These are phyloP conservation scores for Penicillium atrosanguineum DNA, from an alignment of 495 filamentous ascomycete species.

Conservation along the genomic window DNA sequence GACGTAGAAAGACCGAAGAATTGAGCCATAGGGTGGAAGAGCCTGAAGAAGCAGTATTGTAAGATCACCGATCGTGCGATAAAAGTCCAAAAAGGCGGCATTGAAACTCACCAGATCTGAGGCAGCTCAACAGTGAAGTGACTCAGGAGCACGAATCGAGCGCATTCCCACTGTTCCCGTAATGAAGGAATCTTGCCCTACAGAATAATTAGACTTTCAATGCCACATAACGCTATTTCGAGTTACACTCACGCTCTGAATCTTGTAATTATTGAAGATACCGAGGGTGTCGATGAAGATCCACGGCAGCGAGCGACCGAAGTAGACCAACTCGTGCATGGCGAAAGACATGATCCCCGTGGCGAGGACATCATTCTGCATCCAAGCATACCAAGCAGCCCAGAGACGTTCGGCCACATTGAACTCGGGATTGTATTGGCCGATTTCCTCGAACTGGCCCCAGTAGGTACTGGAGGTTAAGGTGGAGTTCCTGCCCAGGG, in stretches of 20 bases:
- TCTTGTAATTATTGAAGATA: conserved; percentile 87
- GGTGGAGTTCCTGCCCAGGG: conserved; percentile 53
- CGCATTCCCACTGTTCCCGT: conserved; percentile 91
- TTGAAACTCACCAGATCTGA: conserved; percentile 75
- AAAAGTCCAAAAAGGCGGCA: neutral
- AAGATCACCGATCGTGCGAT: neutral
- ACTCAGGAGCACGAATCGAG: conserved; percentile 81
- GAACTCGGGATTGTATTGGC: conserved; percentile 81
- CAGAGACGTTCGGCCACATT: conserved; percentile 82
- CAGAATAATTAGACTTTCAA: neutral
- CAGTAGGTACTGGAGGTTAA: conserved; percentile 64
- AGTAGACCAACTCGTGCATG: conserved; percentile 94
- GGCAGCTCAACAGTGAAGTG: conserved; percentile 97
- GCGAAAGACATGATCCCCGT: conserved; percentile 95
- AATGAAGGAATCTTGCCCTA: conserved; percentile 87
- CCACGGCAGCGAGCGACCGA: conserved; percentile 89
- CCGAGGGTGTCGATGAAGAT: conserved; percentile 88
- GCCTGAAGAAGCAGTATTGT: conserved; percentile 35
- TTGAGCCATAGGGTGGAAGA: conserved; percentile 97
- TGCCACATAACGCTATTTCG: neutral
- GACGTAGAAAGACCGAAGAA: conserved; percentile 85
- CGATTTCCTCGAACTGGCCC: conserved; percentile 81
- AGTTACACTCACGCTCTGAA: conserved; percentile 68
- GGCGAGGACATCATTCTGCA: conserved; percentile 94
- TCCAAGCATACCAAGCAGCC: conserved; percentile 97